Conservation (phyloP, 1,139 yeast species). For the Torulaspora globosa region DNA sequence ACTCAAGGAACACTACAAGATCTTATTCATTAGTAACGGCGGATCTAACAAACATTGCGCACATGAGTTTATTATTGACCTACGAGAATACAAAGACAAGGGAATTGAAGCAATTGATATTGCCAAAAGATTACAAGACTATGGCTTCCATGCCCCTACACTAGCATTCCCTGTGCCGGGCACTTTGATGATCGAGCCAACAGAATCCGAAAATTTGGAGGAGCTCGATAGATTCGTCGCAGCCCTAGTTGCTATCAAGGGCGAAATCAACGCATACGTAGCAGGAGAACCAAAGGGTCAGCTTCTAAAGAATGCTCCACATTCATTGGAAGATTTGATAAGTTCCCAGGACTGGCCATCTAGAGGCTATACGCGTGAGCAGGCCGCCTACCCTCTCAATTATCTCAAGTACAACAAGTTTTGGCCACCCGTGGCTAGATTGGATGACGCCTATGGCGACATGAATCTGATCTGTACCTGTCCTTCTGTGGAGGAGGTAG, state of each 20-base stretch:
- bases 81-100: constrained; percentile 73
- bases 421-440: constrained; percentile 92
- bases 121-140: constrained; percentile 94
- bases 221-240: constrained; percentile 91
- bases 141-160: constrained; percentile 98
- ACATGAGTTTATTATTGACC: constrained; percentile 90
- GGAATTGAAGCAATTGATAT: constrained; percentile 95
- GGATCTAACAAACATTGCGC: constrained; percentile 76
- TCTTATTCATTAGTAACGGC: constrained; percentile 65
- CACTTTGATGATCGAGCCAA: constrained; percentile 96
- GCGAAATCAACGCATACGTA: constrained; percentile 75
- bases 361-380: constrained; percentile 87
- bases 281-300: constrained; percentile 63
- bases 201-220: constrained; percentile 84
- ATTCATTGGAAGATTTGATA: constrained; percentile 74
- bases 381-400: constrained; percentile 88
- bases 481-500: constrained; percentile 72
- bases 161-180: constrained; percentile 99
- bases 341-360: constrained; percentile 64
- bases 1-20: constrained; percentile 64
- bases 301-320: constrained; percentile 88
- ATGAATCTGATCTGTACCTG: constrained; percentile 90
- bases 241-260: constrained; percentile 75
- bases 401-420: constrained; percentile 70
- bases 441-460: constrained; percentile 94